Conservation (phyloP, 306 rosid species). For the Corylus heterophylla region DNA sequence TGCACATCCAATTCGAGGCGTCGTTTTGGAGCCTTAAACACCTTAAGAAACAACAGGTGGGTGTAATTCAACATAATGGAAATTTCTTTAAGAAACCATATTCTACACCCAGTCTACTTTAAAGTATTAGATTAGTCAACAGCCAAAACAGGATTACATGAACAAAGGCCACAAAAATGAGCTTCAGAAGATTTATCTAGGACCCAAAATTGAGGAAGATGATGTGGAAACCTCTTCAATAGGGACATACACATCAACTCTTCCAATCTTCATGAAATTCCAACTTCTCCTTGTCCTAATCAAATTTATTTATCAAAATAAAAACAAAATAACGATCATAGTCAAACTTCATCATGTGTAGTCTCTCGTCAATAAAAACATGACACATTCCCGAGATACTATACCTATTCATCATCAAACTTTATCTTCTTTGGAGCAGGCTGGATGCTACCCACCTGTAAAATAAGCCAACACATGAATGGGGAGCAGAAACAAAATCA, state of each 20-base stretch:
- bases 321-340: not conserved
- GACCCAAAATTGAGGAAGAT: not conserved
- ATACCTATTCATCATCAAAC: constrained; percentile 47
- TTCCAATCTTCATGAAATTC: not conserved
- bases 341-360: not conserved
- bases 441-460: constrained; percentile 62
- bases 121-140: not conserved
- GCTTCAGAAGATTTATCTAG: not conserved
- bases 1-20: too few species aligned
- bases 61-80: not conserved
- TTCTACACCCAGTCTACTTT: not conserved
- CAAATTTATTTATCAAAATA: not conserved
- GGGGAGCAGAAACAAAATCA: constrained; percentile 4
- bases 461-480: constrained; percentile 5
- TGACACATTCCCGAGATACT: not conserved
- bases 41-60: not conserved
- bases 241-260: not conserved
- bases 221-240: not conserved
- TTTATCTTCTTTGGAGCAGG: constrained; percentile 87
- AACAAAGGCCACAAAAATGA: not conserved
- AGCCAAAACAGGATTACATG: not conserved
- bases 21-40: not conserved
- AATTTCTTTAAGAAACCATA: not conserved
- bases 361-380: not conserved
- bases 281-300: not conserved